Percentiles rank a stretch among this genome's conserved stretches.
phyloP scores from a whole-genome alignment of 2,329 filamentous ascomycete species.

The Penicillium fuscoglaucum region DNA sequence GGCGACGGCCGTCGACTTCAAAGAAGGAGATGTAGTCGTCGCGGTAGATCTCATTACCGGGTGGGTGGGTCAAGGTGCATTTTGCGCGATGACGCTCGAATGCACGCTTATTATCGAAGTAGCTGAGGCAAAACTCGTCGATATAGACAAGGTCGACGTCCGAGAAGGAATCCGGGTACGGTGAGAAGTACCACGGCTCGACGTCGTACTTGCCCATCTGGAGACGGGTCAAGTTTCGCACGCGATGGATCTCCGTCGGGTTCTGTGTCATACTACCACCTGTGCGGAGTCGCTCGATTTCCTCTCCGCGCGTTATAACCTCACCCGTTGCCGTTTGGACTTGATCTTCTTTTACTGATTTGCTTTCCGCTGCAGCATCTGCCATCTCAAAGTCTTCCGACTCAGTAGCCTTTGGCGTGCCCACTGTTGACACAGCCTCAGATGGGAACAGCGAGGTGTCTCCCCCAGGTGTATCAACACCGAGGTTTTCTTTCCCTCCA shows the following conservation, averaged over 20 bases:
- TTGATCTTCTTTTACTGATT: conserved; percentile 40
- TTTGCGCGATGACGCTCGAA: conserved; percentile 86
- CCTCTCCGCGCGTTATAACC: conserved; percentile 69
- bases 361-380: conserved; percentile 36
- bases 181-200: conserved; percentile 98
- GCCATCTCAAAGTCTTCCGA: conserved; percentile 47
- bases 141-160: conserved; percentile 91
- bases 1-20: conserved; percentile 94
- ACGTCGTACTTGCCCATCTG: conserved; percentile 92
- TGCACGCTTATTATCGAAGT: conserved; percentile 79
- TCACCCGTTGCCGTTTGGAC: conserved; percentile 33
- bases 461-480: conserved; percentile 42
- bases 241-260: conserved; percentile 91
- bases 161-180: conserved; percentile 86
- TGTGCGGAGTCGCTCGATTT: conserved; percentile 93
- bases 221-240: conserved; percentile 89
- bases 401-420: conserved; percentile 40
- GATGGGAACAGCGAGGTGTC: conserved; percentile 36
- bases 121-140: conserved; percentile 94
- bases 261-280: conserved; percentile 99
- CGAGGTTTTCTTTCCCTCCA: conserved; percentile 61
- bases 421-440: conserved; percentile 40
- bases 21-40: conserved; percentile 91
- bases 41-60: conserved; percentile 96
- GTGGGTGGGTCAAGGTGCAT: conserved; percentile 87